Evolutionary conservation across 2,329 filamentous ascomycete species (phyloP), one percentile per base, ranked within the genome.

Genomic region (Thermomyces lanuginosus): DNA sequence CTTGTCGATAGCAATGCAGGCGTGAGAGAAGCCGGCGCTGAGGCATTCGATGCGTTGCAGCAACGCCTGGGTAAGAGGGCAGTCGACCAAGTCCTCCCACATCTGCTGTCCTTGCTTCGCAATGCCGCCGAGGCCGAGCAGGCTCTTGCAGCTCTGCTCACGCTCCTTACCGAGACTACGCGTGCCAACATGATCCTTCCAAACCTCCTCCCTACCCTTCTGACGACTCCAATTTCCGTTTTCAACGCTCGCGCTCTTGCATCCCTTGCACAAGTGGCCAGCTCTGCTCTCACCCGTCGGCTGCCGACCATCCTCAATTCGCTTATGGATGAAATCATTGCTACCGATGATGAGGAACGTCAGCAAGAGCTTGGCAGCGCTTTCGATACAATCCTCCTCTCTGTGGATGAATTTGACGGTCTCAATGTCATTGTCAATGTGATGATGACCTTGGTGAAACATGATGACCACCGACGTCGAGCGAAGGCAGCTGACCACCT

Each of bases 191-290:
- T 92, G 41, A 98, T 98, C 43, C 61, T 98, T 31, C 91, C 89
- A 11, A 93, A 92, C 52, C 74, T 98, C 30, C 82, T 98, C 33
- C 89, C 91, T 1, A 95, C 84, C 2, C 67, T 98, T 16, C 79
- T 91, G 32, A 76, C 79, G 6, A 75, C 82, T 28, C 89, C 89
- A 2, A 92, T 98, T 41, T 79, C 83, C 15, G 71, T 76, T 1
- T 98, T 98, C 66, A 93, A 98, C 46, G 89, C 91, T 33, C 83
- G 76, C 49, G 89, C 89, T 8, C 61, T 98, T 37, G 89, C 89
- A 19, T 95, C 89, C 14, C 58, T 98, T 41, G 84, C 91, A 26
- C 76, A 84, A 53, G 91, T 98, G 26, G 86, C 89, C 33, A 77
- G 83, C 28, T 66, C 76, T 28, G 76, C 84, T 28, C 92, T 98